Evolutionary conservation across 768 basidiomycete genomes (phyloP), one percentile per base, ranked within the genome.

Genomic region (Mrakia gelida): DNA sequence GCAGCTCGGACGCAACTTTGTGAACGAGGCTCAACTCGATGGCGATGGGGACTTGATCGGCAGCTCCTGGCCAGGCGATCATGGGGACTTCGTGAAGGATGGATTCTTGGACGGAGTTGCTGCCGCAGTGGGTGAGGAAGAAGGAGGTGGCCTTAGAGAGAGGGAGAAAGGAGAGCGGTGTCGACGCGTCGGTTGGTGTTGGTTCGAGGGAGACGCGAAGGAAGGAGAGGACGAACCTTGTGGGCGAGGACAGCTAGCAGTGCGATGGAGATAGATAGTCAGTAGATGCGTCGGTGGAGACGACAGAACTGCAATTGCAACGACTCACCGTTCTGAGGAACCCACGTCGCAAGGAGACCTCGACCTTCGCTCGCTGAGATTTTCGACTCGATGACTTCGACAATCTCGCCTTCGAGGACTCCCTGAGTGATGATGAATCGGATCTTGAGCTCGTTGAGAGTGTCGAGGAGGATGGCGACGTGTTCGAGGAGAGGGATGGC

Each of bases 51-150:
- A n/a, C n/a, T n/a, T n/a, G n/a, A n/a, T n/a, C n/a, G n/a, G n/a
- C n/a, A n/a, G n/a, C n/a, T n/a, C n/a, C n/a, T n/a, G n/a, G n/a
- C n/a, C n/a, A n/a, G n/a, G n/a, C n/a, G n/a, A n/a, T n/a, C n/a
- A n/a, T n/a, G n/a, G n/a, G n/a, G n/a, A n/a, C n/a, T 6, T 30
- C 28, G 62, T 65, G 62, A 28, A 65, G 62, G 62, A 65, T 65
- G 62, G 62, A 30, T 34, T 65, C 62, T 6, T 65, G 62, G 13
- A 65, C 62, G 26, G 62, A 65, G 62, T 65, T 65, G 62, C 26
- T n/a, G 15, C 62, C 62, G 62, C 62, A 65, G 62, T 65, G 62
- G 30, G 62, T 65, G 30, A 65, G 62, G 62, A 65, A 65, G 62
- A 65, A 65, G 16, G 62, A 65, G 62, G 15, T 34, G 30, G 62